phyloP scores from a whole-genome alignment of 768 basidiomycete genomes.

The Pisolithus orientalis region DNA sequence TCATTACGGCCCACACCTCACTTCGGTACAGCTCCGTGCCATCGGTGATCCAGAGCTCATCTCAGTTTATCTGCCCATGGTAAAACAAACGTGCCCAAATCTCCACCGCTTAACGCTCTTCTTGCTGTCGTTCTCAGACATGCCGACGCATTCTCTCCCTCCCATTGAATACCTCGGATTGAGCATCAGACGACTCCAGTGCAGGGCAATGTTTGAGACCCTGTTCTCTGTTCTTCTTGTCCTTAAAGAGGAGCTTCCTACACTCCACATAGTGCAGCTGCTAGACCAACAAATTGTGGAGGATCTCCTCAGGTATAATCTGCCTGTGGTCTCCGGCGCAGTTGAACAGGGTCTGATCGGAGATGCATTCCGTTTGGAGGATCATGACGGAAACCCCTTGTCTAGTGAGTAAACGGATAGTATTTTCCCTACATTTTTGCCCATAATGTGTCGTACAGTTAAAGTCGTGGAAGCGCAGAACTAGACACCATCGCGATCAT shows the following conservation, averaged over 20 bases:
- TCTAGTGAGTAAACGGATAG: slow-evolving; percentile 10
- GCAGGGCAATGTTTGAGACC: not conserved
- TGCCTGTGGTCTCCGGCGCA: slow-evolving; percentile 2
- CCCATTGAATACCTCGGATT: slow-evolving; percentile 15
- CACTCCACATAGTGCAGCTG: slow-evolving; percentile 19
- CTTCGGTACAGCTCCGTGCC: slow-evolving; percentile 10
- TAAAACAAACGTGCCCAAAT: slow-evolving; percentile 11
- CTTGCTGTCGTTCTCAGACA: not conserved
- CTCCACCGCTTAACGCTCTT: slow-evolving; percentile 15
- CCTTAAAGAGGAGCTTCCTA: slow-evolving; percentile 9
- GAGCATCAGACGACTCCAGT: slow-evolving; percentile 1
- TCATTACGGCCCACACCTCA: slow-evolving; percentile 10
- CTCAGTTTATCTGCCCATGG: slow-evolving; percentile 1
- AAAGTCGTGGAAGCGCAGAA: not conserved
- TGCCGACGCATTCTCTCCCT: slow-evolving; percentile 4
- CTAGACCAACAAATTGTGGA: slow-evolving; percentile 10
- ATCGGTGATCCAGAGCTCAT: not conserved
- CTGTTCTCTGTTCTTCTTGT: slow-evolving; percentile 10
- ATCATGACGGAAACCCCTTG: slow-evolving; percentile 12
- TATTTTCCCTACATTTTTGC: not conserved
- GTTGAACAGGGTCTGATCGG: slow-evolving; percentile 6
- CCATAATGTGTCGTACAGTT: not conserved
- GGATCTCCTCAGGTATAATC: slow-evolving; percentile 13
- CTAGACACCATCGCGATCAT: too few relatives aligned
- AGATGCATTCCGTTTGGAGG: slow-evolving; percentile 16